Percentiles rank a stretch among this genome's conserved stretches.
These are phyloP conservation scores for Plectosphaerella plurivora DNA, from an alignment of 2,329 filamentous ascomycete species.

Conservation along the genomic window DNA sequence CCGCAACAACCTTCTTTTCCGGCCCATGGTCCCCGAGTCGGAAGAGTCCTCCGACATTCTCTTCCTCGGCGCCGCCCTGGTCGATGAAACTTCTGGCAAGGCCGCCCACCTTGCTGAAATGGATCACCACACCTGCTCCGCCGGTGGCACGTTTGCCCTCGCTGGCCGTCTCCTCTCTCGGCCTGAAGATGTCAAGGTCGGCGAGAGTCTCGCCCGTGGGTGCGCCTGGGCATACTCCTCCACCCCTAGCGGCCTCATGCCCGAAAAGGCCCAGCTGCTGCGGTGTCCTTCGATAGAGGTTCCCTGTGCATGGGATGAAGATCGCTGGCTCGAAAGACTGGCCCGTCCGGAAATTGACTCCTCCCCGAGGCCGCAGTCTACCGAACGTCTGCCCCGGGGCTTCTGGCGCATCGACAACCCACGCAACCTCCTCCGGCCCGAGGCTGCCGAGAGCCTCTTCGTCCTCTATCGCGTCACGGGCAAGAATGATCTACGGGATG, in stretches of 20 bases:
- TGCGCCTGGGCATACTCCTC: slow-evolving; percentile 46
- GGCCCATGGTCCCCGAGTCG: slow-evolving; percentile 50
- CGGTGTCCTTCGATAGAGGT: slow-evolving; percentile 24
- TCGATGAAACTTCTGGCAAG: slow-evolving; percentile 16
- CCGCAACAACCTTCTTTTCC: slow-evolving; percentile 55
- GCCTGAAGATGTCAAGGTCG: slow-evolving; percentile 36
- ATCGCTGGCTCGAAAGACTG: not conserved
- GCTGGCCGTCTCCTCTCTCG: slow-evolving; percentile 38
- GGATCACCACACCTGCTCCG: slow-evolving; percentile 33
- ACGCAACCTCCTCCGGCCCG: slow-evolving; percentile 70
- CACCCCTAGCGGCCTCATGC: slow-evolving; percentile 47
- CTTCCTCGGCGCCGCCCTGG: slow-evolving; percentile 37
- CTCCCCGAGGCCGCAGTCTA: not conserved
- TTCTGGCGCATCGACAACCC: slow-evolving; percentile 35
- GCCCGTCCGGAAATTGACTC: not conserved
- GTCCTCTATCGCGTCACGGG: slow-evolving; percentile 78
- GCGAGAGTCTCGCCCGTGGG: slow-evolving; percentile 40
- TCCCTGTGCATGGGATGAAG: not conserved
- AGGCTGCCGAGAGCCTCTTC: slow-evolving; percentile 70
- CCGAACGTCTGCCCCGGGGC: not conserved
- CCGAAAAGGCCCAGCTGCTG: slow-evolving; percentile 40
- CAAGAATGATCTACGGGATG: slow-evolving; percentile 65
- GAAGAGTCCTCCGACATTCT: slow-evolving; percentile 48
- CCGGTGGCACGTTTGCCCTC: slow-evolving; percentile 45
- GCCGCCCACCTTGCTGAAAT: slow-evolving; percentile 23